Evolutionary conservation across 768 basidiomycete genomes (phyloP).

Genomic region (Leccinellum albellum): DNA sequence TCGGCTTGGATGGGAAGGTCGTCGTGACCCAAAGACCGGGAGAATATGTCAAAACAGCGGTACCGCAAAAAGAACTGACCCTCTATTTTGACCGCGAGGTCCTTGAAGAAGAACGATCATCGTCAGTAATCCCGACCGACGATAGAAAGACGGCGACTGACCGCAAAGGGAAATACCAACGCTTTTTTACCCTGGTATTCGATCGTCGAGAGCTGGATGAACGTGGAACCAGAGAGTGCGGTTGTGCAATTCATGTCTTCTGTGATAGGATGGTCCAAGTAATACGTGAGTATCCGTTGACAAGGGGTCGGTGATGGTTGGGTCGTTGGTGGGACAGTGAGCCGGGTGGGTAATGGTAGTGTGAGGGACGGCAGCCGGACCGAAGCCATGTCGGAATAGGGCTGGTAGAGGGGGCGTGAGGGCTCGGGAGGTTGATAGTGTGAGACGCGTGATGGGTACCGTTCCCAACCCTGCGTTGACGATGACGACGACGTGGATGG

Average conservation of each 20-base stretch:
- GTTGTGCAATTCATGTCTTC: slow-evolving; percentile 46
- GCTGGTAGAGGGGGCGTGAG: slow-evolving; percentile 13
- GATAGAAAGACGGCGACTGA: slow-evolving; percentile 25
- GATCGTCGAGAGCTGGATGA: slow-evolving; percentile 51
- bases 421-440: slow-evolving; percentile 3
- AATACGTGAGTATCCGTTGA: slow-evolving; percentile 42
- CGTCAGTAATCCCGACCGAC: neutral
- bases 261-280: slow-evolving; percentile 38
- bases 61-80: slow-evolving; percentile 71
- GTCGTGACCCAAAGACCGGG: slow-evolving; percentile 23
- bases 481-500: neutral
- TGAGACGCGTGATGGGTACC: slow-evolving; percentile 12
- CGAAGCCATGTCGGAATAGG: slow-evolving; percentile 9
- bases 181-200: slow-evolving; percentile 51
- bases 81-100: slow-evolving; percentile 63
- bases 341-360: slow-evolving; percentile 15
- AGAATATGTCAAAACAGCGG: slow-evolving; percentile 63
- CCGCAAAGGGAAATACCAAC: slow-evolving; percentile 63
- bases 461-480: slow-evolving; percentile 6
- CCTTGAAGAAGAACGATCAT: slow-evolving; percentile 34
- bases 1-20: slow-evolving; percentile 54
- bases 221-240: slow-evolving; percentile 60
- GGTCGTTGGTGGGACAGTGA: neutral
- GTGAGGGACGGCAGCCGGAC: slow-evolving; percentile 23
- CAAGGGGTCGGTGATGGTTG: slow-evolving; percentile 10